Base-by-base conservation (phyloP, 495 filamentous ascomycete genomes). In the Staphylotrichum longicolle region DNA sequence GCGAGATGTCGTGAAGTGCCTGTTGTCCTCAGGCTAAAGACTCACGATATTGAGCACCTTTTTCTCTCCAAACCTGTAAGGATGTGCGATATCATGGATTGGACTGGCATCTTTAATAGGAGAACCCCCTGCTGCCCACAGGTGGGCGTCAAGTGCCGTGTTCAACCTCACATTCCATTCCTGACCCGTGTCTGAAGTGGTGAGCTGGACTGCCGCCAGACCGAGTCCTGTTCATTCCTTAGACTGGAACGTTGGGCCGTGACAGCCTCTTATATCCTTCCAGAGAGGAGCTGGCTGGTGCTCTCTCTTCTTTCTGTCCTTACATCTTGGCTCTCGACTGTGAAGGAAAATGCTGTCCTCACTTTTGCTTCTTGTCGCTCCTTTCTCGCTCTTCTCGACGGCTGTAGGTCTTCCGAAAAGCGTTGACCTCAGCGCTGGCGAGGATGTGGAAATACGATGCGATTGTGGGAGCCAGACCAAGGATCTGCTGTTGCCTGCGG, bases 341-440 rank as follows among this genome's bases (percentile, higher is more conserved):
- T 1, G 33, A 8, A 34, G 20, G 34, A 60, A 45, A 12, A 60
- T 60, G 57, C 14, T 51, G 57, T 60, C 48, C 27, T 34, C 47
- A 12, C 7, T 57, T 41, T 42, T 60, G 14, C 15, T 60, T 45
- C 57, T 60, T 27, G 48, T 48, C 47, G 39, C 57, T 35, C 57
- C 57, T 35, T 60, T 60, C 30, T 8, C 32, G 40, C 14, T 50
- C 37, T 20, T 35, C 12, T 37, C 57, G 4, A 7, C 44, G 11
- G 12, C 56, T 3, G 34, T 7, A 1, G 45, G 44, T 8, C 45
- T 58, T 4, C 56, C 56, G 9, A 32, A 30, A 8, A 33, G 33
- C 14, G 44, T 32, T 32, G n/a, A 3, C 7, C 45, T 49, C 5
- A 15, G 40, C 42, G 8, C 14, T 14, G 61, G 48, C 34, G 49